phyloP scores from a whole-genome alignment of 78 protist species.

The Carpediemonas membranifera region DNA sequence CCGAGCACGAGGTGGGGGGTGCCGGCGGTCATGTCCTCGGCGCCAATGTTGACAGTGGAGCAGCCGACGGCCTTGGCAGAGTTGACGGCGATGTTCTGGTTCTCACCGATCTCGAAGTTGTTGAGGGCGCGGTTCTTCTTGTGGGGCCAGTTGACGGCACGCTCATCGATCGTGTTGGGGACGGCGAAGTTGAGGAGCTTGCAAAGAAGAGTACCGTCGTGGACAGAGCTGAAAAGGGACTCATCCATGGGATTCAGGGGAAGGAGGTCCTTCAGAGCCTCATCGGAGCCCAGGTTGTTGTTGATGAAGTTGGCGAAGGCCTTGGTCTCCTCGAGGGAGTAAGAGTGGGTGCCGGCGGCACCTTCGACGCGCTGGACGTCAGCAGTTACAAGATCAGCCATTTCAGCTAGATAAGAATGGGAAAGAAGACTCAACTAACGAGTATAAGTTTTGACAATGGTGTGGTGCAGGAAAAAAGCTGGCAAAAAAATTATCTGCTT shows the following conservation, averaged over 20 bases:
- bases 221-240: constrained; percentile 21
- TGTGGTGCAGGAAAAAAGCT: no score
- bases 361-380: no score
- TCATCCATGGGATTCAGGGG: constrained; percentile 5
- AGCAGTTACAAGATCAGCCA: no score
- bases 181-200: constrained; percentile 14
- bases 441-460: no score
- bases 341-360: no score
- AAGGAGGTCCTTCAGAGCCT: constrained; percentile 2
- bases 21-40: constrained; percentile 55
- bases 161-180: constrained; percentile 78
- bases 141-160: constrained; percentile 71
- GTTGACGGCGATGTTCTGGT: constrained; percentile 53
- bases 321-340: no score
- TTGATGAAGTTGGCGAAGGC: constrained; percentile 23
- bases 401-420: no score
- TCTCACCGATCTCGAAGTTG: constrained; percentile 51
- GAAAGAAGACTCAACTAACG: no score
- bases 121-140: constrained; percentile 23
- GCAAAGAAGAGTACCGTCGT: constrained; percentile 44
- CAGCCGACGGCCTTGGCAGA: constrained; percentile 83
- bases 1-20: constrained; percentile 4
- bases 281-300: constrained; percentile 13
- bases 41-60: constrained; percentile 72
- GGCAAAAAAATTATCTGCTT: no score